Conservation (phyloP, 208 protist species). For the Crithidia brevicula region DNA sequence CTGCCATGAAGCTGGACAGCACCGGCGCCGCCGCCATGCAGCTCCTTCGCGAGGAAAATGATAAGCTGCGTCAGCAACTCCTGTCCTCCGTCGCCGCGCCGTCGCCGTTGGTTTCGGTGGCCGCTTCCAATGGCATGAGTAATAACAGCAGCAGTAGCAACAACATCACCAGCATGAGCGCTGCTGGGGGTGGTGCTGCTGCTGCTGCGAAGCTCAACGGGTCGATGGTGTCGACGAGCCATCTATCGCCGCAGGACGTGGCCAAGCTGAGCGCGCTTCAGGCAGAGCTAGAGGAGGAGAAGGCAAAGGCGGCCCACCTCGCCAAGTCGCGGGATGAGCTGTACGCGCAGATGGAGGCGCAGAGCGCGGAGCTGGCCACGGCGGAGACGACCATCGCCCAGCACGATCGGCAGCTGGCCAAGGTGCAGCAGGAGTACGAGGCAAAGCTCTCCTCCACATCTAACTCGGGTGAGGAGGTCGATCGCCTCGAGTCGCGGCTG, state of each 20-base stretch:
- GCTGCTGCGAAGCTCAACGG: conserved; percentile 1
- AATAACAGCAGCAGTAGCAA: not conserved
- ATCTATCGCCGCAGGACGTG: not conserved
- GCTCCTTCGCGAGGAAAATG: conserved; percentile 50
- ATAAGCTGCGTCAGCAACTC: conserved; percentile 39
- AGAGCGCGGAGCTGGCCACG: conserved; percentile 48
- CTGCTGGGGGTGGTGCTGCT: conserved; percentile 5
- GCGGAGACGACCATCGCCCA: conserved; percentile 45
- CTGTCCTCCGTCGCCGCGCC: not conserved
- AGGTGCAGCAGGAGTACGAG: conserved; percentile 63
- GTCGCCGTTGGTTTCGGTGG: not conserved
- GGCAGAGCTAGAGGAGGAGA: conserved; percentile 63
- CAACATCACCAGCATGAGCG: conserved; percentile 6
- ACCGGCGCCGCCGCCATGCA: conserved; percentile 43
- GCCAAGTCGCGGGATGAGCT: conserved; percentile 45
- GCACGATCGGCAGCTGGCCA: conserved; percentile 50
- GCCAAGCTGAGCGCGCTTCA: conserved; percentile 32
- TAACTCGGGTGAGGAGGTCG: conserved; percentile 41
- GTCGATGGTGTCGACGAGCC: not conserved
- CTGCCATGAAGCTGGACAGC: conserved; percentile 56
- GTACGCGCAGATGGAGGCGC: conserved; percentile 62
- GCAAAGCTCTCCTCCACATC: conserved; percentile 40
- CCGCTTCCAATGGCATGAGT: conserved; percentile 5
- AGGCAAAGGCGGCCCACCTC: conserved; percentile 30
- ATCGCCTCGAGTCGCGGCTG: conserved; percentile 48